These are phyloP conservation scores for Fusarium sp. DNA, from an alignment of 2,329 filamentous ascomycete species.

Conservation along the genomic window DNA sequence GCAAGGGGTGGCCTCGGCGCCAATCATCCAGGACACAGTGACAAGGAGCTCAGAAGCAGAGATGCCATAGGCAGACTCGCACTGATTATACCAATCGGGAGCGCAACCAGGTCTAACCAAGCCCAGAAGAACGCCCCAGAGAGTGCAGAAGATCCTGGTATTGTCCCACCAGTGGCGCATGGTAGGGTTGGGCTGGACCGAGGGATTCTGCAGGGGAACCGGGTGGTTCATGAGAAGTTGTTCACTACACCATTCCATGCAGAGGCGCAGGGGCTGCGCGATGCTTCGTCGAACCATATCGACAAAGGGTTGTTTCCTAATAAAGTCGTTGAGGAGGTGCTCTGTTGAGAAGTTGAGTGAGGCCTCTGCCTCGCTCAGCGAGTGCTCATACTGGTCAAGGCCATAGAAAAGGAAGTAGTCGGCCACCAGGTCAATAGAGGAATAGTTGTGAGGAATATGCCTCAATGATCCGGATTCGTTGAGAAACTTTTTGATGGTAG, in stretches of 20 bases:
- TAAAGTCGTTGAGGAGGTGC: constrained; percentile 34
- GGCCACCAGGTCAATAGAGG: constrained; percentile 37
- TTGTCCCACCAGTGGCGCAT: constrained; percentile 38
- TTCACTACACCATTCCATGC: constrained; percentile 36
- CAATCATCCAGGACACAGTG: constrained; percentile 41
- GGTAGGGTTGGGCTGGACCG: constrained; percentile 9
- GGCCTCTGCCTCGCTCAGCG: constrained; percentile 1
- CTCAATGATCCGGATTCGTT: constrained; percentile 11
- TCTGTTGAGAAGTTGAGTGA: constrained; percentile 18
- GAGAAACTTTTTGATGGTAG: constrained; percentile 19
- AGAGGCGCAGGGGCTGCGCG: constrained; percentile 25
- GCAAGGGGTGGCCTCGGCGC: constrained; percentile 9
- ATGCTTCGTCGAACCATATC: not conserved
- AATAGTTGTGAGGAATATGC: constrained; percentile 22
- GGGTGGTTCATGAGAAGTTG: constrained; percentile 27
- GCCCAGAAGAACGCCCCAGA: constrained; percentile 36
- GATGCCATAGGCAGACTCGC: constrained; percentile 40
- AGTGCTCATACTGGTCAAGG: constrained; percentile 35
- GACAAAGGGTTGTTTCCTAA: constrained; percentile 34
- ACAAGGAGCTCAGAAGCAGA: constrained; percentile 42
- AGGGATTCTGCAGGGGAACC: constrained; percentile 28
- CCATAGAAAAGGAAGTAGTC: constrained; percentile 35
- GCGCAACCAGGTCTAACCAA: constrained; percentile 20
- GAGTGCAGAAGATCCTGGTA: constrained; percentile 40
- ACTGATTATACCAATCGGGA: constrained; percentile 36